A percentile compares a stretch with the other conserved stretches of the same genome.
These are phyloP conservation scores for Pseudocercospora pini-densiflorae DNA, from an alignment of 2,329 filamentous ascomycete genomes.

Conservation along the genomic window DNA sequence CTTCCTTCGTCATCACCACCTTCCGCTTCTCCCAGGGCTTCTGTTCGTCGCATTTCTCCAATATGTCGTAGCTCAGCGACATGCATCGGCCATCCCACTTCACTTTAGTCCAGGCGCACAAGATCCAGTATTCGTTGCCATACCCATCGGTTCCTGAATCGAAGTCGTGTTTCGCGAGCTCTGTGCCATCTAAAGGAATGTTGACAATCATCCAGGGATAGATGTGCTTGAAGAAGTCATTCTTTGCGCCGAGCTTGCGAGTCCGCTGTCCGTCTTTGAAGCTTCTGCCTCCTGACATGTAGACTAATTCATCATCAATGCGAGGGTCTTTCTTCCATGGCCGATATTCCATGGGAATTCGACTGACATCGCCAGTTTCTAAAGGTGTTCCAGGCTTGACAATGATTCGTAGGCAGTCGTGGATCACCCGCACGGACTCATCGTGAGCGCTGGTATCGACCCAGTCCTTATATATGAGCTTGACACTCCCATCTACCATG, in stretches of 20 bases:
- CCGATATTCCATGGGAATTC: not conserved
- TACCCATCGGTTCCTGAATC: not conserved
- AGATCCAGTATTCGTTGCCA: not conserved
- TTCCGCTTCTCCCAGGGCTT: not conserved
- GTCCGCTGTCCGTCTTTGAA: slow-evolving; percentile 5
- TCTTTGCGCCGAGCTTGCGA: not conserved
- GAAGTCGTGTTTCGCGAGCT: not conserved
- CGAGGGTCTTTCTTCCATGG: not conserved
- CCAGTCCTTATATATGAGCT: slow-evolving; percentile 10
- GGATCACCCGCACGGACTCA: slow-evolving; percentile 5
- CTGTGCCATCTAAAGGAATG: not conserved
- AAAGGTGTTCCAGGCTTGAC: not conserved
- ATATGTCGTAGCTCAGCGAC: not conserved
- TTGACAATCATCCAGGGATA: slow-evolving; percentile 2
- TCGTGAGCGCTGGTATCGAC: slow-evolving; percentile 3
- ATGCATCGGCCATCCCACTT: not conserved
- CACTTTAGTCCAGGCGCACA: not conserved
- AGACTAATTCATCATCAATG: not conserved
- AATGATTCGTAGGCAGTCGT: slow-evolving; percentile 19
- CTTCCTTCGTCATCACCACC: not conserved
- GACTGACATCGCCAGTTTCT: not conserved
- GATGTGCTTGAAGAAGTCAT: not conserved
- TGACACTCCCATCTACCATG: not conserved
- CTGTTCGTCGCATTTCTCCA: not conserved
- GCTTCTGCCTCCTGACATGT: not conserved